Conservation (phyloP, 2,329 filamentous ascomycete species). For the Cytospora piceae region DNA sequence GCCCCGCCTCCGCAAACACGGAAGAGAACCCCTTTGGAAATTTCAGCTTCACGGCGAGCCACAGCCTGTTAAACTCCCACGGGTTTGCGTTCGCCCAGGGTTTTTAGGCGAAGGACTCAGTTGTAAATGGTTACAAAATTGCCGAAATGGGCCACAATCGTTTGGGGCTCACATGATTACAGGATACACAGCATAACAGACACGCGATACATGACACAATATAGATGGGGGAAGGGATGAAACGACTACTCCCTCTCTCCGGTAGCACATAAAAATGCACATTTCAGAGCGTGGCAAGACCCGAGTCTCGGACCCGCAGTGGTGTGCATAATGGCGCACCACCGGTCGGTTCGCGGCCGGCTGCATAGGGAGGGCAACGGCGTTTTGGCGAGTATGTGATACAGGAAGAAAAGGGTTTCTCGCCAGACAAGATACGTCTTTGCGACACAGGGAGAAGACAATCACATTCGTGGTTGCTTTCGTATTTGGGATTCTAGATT, state of each 20-base stretch:
- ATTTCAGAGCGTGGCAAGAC: not conserved
- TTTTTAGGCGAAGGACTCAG: not conserved
- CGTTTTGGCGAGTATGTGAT: not conserved
- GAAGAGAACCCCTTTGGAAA: slow-evolving; percentile 64
- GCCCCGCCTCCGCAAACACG: slow-evolving; percentile 39
- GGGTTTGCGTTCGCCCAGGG: slow-evolving; percentile 26
- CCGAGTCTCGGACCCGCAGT: not conserved
- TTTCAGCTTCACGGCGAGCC: slow-evolving; percentile 66
- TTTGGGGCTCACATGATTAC: not conserved
- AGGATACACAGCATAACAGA: not conserved
- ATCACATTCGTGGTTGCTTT: not conserved
- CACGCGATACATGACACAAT: not conserved
- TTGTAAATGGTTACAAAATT: not conserved
- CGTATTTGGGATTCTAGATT: not conserved
- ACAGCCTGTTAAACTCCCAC: slow-evolving; percentile 46
- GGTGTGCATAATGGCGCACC: not conserved
- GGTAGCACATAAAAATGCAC: not conserved
- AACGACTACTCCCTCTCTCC: not conserved
- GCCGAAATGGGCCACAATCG: not conserved
- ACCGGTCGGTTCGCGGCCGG: not conserved
- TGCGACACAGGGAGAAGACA: not conserved
- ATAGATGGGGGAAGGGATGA: not conserved
- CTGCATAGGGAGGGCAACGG: slow-evolving; percentile 1
- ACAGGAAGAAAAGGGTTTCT: not conserved
- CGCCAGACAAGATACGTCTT: not conserved